Conservation (phyloP, 2,329 filamentous ascomycete genomes). For the Curvularia hawaiiensis region DNA sequence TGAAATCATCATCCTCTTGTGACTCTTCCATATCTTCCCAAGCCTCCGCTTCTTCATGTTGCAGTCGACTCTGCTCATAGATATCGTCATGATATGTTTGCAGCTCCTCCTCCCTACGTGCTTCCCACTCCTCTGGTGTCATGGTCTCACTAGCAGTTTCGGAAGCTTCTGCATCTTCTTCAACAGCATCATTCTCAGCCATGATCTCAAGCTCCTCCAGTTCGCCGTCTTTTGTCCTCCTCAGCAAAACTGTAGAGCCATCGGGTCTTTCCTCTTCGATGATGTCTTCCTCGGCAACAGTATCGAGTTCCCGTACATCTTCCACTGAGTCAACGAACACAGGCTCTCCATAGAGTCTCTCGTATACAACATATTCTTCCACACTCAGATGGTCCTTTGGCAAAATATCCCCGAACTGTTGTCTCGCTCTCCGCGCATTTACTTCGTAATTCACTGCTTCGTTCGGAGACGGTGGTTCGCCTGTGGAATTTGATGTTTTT, state of each 20-base stretch:
- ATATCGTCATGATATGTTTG: constrained; percentile 41
- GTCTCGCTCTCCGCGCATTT: constrained; percentile 72
- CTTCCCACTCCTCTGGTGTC: constrained; percentile 43
- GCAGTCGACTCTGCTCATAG: constrained; percentile 51
- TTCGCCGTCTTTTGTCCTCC: constrained; percentile 61
- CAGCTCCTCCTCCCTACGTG: constrained; percentile 39
- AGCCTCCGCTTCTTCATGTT: constrained; percentile 50
- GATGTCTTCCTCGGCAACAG: constrained; percentile 55
- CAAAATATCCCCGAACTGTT: constrained; percentile 76
- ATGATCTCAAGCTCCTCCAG: constrained; percentile 64
- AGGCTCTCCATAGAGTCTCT: constrained; percentile 80
- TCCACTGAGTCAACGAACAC: constrained; percentile 65
- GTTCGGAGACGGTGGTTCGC: constrained; percentile 15
- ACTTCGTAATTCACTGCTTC: constrained; percentile 57
- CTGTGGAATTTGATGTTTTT: constrained; percentile 1
- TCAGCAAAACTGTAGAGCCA: constrained; percentile 53
- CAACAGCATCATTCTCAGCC: constrained; percentile 21
- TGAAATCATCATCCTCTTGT: constrained; percentile 47
- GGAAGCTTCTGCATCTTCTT: constrained; percentile 29
- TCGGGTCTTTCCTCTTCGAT: constrained; percentile 37
- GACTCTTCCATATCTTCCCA: constrained; percentile 35
- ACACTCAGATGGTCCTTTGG: constrained; percentile 72
- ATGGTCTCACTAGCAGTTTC: constrained; percentile 28
- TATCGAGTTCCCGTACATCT: constrained; percentile 47
- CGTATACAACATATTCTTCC: constrained; percentile 76